Percentiles rank a stretch among this genome's conserved stretches.
Evolutionary conservation across 176 grass and related monocot species (phyloP).

Genomic region (Oryza coarctata): DNA sequence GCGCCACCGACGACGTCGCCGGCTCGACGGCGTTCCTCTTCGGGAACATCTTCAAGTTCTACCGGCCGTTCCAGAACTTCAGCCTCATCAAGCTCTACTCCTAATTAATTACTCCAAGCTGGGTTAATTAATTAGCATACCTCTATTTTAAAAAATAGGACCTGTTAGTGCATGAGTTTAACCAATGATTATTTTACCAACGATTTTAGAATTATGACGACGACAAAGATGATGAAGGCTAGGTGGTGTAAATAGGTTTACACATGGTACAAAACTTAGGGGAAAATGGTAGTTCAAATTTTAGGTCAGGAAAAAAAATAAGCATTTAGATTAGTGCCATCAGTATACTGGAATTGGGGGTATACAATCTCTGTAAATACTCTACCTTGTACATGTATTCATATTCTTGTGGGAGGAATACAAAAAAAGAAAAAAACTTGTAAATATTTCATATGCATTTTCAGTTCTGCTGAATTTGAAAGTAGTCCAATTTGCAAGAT

Average conservation of each 20-base stretch:
- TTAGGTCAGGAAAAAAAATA: neutral
- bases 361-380: neutral
- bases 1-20: neutral
- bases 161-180: too few species aligned
- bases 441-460: neutral
- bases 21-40: conserved; percentile 67
- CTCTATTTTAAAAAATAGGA: too few species aligned
- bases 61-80: conserved; percentile 59
- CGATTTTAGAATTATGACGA: neutral
- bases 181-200: too few species aligned
- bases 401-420: neutral
- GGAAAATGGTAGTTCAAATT: neutral
- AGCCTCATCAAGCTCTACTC: conserved; percentile 65
- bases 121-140: conserved; percentile 7
- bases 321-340: neutral
- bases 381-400: neutral
- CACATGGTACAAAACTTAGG: neutral
- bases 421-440: neutral
- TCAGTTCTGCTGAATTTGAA: neutral
- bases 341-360: neutral
- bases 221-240: neutral
- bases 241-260: neutral
- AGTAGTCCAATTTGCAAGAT: neutral
- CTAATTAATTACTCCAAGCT: neutral
- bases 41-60: conserved; percentile 72